These are phyloP conservation scores for Acrocalymma vagum DNA, from an alignment of 2,329 filamentous ascomycete species.

Conservation along the genomic window DNA sequence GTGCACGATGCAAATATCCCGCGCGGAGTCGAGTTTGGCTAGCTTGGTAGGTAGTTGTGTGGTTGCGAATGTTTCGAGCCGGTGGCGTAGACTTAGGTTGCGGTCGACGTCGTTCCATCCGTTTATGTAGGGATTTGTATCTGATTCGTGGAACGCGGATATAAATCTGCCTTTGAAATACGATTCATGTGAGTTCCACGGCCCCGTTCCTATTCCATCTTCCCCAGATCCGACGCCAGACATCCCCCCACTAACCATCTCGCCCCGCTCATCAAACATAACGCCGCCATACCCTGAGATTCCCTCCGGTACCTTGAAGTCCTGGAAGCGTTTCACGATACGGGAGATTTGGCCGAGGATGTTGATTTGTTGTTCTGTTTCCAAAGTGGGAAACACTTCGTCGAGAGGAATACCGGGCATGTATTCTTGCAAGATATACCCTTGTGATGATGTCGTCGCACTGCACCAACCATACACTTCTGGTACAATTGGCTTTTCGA, in stretches of 20 bases:
- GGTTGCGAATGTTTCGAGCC: constrained; percentile 37
- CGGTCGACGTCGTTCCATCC: constrained; percentile 42
- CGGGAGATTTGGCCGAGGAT: constrained; percentile 42
- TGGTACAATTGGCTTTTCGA: constrained; percentile 38
- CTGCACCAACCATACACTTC: constrained; percentile 40
- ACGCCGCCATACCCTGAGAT: constrained; percentile 42
- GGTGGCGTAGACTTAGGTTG: no score
- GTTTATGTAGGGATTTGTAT: constrained; percentile 35
- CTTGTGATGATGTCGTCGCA: constrained; percentile 25
- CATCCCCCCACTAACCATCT: constrained; percentile 42
- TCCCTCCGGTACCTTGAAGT: constrained; percentile 39
- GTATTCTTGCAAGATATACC: constrained; percentile 41
- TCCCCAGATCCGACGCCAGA: constrained; percentile 36
- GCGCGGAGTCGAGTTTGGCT: constrained; percentile 15
- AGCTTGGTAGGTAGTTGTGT: constrained; percentile 32
- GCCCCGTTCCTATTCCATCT: no score
- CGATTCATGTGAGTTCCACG: constrained; percentile 37
- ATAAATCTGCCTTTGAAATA: constrained; percentile 35
- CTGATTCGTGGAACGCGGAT: constrained; percentile 30
- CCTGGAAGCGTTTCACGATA: constrained; percentile 41
- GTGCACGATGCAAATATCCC: constrained; percentile 35
- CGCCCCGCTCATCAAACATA: constrained; percentile 39
- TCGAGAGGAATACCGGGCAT: constrained; percentile 39
- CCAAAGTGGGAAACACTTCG: constrained; percentile 29
- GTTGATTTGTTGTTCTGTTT: constrained; percentile 26